Conservation (phyloP, 169 alveolate species). For the Plasmodium berghei region DNA sequence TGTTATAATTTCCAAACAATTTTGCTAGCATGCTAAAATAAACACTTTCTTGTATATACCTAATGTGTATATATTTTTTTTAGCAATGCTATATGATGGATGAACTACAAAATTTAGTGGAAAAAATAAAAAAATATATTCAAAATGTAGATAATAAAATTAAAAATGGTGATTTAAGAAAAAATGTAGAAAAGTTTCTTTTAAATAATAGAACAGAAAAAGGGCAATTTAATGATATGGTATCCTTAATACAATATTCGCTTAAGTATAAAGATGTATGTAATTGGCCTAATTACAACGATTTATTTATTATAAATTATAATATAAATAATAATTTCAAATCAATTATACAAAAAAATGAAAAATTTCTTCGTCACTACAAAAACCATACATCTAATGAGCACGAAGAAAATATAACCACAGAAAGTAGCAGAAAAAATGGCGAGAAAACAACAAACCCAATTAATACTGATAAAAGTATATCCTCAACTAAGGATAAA, state of each 20-base stretch:
- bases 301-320: slow-evolving; percentile 57
- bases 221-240: slow-evolving; percentile 40
- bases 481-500: neutral
- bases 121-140: slow-evolving; percentile 31
- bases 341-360: slow-evolving; percentile 35
- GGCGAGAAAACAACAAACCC: neutral
- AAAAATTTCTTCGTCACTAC: slow-evolving; percentile 25
- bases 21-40: no score
- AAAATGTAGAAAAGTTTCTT: slow-evolving; percentile 17
- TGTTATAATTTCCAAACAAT: no score
- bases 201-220: slow-evolving; percentile 30
- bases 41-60: no score
- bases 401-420: neutral
- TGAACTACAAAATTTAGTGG: slow-evolving; percentile 45
- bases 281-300: slow-evolving; percentile 68
- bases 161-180: slow-evolving; percentile 24
- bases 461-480: neutral
- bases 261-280: slow-evolving; percentile 59
- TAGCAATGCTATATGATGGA: slow-evolving; percentile 24
- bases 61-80: no score
- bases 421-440: neutral
- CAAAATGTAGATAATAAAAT: slow-evolving; percentile 13
- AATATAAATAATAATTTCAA: slow-evolving; percentile 69
- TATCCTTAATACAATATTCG: slow-evolving; percentile 70
- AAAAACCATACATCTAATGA: slow-evolving; percentile 15